phyloP scores from a whole-genome alignment of 805 yeast genomes.

The Candida qinlingensis region DNA sequence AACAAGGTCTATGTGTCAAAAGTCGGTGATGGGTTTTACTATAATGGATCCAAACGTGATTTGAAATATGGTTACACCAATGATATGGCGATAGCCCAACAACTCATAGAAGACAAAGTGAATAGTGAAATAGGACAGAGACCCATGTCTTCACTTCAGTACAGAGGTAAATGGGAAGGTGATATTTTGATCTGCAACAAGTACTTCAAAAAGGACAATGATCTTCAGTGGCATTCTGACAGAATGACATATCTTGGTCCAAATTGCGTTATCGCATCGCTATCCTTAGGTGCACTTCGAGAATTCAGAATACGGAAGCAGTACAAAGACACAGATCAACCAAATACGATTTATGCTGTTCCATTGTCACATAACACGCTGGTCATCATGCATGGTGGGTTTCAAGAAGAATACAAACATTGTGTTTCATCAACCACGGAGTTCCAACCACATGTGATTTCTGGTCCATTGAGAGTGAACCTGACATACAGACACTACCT shows the following conservation, averaged over 20 bases:
- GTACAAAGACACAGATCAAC: slow-evolving; percentile 26
- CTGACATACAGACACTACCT: slow-evolving; percentile 48
- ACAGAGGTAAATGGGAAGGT: slow-evolving; percentile 41
- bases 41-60: slow-evolving; percentile 36
- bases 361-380: slow-evolving; percentile 70
- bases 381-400: slow-evolving; percentile 70
- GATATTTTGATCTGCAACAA: slow-evolving; percentile 51
- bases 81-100: slow-evolving; percentile 35
- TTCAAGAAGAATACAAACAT: slow-evolving; percentile 63
- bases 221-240: slow-evolving; percentile 76
- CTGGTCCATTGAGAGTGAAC: slow-evolving; percentile 52
- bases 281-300: slow-evolving; percentile 66
- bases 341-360: slow-evolving; percentile 38
- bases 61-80: slow-evolving; percentile 32
- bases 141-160: slow-evolving; percentile 34
- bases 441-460: slow-evolving; percentile 40
- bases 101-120: slow-evolving; percentile 35
- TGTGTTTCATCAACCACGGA: slow-evolving; percentile 14
- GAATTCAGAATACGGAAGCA: slow-evolving; percentile 49
- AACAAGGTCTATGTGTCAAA: slow-evolving; percentile 31
- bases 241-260: slow-evolving; percentile 71
- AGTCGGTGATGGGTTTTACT: slow-evolving; percentile 21
- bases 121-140: slow-evolving; percentile 30
- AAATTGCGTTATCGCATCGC: slow-evolving; percentile 57
- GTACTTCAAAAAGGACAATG: slow-evolving; percentile 43